Conservation (phyloP, 2,329 filamentous ascomycete genomes). For the Magnaporthiopsis rhizophila region DNA sequence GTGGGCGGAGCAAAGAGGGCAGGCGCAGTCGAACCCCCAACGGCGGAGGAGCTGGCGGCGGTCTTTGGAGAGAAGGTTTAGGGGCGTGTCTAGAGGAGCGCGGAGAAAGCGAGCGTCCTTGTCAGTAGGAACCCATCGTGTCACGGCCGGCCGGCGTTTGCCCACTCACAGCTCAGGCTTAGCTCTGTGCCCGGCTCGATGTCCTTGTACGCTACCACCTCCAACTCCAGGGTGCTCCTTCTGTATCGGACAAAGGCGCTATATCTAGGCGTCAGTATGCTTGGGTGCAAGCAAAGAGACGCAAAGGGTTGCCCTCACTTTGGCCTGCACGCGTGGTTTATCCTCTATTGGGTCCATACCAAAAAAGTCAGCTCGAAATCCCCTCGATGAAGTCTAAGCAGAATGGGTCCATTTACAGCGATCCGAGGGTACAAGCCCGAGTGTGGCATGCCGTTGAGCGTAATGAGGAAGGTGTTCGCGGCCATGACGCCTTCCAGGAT, state of each 20-base stretch:
- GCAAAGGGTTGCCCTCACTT: constrained; percentile 13
- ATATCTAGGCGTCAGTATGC: not conserved
- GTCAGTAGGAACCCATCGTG: not conserved
- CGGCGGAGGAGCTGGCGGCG: constrained; percentile 11
- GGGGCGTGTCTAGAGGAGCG: constrained; percentile 15
- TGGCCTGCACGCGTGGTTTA: constrained; percentile 19
- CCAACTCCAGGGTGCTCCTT: constrained; percentile 14
- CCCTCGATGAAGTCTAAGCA: not conserved
- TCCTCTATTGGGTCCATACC: constrained; percentile 9
- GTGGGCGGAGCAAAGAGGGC: constrained; percentile 15
- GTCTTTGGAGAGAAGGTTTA: constrained; percentile 14
- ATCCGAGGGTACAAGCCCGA: constrained; percentile 1
- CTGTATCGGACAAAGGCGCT: constrained; percentile 17
- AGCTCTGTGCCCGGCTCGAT: constrained; percentile 16
- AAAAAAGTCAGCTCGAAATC: not conserved
- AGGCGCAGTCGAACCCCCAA: constrained; percentile 20
- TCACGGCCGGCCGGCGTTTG: too few species aligned
- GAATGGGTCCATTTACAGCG: not conserved
- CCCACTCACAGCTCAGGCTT: constrained; percentile 15
- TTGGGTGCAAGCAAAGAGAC: not conserved
- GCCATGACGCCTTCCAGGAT: constrained; percentile 8
- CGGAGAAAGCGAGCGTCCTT: too few species aligned
- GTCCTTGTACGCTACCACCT: constrained; percentile 16
- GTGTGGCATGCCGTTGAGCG: not conserved
- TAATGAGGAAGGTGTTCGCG: not conserved